Evolutionary conservation across 371 early-diverging fungal genomes (phyloP), one percentile per base, ranked within the genome.

Genomic region (Apophysomyces trapeziformis): DNA sequence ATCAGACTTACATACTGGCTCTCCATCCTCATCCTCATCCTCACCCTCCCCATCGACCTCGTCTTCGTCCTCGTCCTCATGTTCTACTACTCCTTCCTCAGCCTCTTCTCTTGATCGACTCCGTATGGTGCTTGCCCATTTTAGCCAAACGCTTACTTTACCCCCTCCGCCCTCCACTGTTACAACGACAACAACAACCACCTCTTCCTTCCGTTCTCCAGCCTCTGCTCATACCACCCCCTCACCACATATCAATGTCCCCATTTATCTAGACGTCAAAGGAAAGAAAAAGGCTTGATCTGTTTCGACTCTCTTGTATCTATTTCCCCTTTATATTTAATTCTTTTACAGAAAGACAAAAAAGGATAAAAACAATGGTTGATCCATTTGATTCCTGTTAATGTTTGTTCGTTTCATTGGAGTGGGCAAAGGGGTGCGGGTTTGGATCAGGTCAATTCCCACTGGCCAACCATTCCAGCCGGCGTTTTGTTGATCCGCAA

Each of bases 91-190:
- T 26, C 32, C 32, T 26, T 26, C 32, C 32, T 26, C 32, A 3
- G 32, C 32, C 32, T 21, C 61, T 54, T 56, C 68, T 21, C 54
- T 71, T 5, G 71, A 67, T 18, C 71, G 71, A 16, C 47, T 71
- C 14, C 71, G 71, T 18, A 64, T 71, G 68, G 32, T 71, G 14
- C 65, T 71, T 2, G 62, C 64, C 13, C 71, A 71, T 41, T 43
- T 67, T 36, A 38, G 54, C 32, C 63, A 32, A 21, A 44, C 57
- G 35, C 57, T 37, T 57, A 57, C 39, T 64, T 41, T 50, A 50
- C 54, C 64, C 21, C 21, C 41, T 1, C 39, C 59, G 16, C 46
- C 59, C 26, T 37, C 44, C 54, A 13, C 44, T 26, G 37, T 44
- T 32, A 41, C 47, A 59, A 36, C n/a, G 14, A 39, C 46, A 46